Conservation (phyloP, 2,329 filamentous ascomycete genomes). For the Peltaster fructicola region DNA sequence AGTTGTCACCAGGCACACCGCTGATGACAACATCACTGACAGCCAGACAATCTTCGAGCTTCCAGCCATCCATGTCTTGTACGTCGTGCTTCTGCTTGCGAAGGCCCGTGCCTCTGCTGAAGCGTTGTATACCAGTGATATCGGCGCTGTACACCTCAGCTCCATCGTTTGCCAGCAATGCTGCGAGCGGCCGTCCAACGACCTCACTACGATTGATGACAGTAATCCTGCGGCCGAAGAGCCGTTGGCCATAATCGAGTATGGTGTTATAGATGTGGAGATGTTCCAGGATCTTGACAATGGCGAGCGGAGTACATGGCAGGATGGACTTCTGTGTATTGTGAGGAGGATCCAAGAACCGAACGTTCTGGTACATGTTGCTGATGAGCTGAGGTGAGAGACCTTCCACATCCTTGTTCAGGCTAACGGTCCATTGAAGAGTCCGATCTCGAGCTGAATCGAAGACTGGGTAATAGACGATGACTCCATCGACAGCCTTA, state of each 20-base stretch:
- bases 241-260: slow-evolving; percentile 74
- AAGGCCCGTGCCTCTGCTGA: slow-evolving; percentile 76
- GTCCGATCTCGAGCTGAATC: slow-evolving; percentile 82
- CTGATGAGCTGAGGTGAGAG: slow-evolving; percentile 85
- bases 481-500: slow-evolving; percentile 62
- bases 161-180: slow-evolving; percentile 86
- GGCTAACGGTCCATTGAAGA: slow-evolving; percentile 80
- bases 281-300: slow-evolving; percentile 93
- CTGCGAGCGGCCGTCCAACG: slow-evolving; percentile 80
- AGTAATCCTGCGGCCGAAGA: slow-evolving; percentile 87
- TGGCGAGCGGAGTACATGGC: slow-evolving; percentile 86
- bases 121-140: slow-evolving; percentile 77
- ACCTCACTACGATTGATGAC: slow-evolving; percentile 95
- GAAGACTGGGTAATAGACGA: slow-evolving; percentile 98
- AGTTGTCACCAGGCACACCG: slow-evolving; percentile 73
- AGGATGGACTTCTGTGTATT: slow-evolving; percentile 79
- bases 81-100: slow-evolving; percentile 76
- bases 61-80: slow-evolving; percentile 63
- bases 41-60: slow-evolving; percentile 62
- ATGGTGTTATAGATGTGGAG: slow-evolving; percentile 94
- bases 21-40: slow-evolving; percentile 89
- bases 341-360: slow-evolving; percentile 66
- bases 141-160: slow-evolving; percentile 92
- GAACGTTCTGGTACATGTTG: slow-evolving; percentile 99
- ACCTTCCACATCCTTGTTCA: slow-evolving; percentile 89